Evolutionary conservation across 257 asterid species (phyloP).

Genomic region (Capsicum baccatum): DNA sequence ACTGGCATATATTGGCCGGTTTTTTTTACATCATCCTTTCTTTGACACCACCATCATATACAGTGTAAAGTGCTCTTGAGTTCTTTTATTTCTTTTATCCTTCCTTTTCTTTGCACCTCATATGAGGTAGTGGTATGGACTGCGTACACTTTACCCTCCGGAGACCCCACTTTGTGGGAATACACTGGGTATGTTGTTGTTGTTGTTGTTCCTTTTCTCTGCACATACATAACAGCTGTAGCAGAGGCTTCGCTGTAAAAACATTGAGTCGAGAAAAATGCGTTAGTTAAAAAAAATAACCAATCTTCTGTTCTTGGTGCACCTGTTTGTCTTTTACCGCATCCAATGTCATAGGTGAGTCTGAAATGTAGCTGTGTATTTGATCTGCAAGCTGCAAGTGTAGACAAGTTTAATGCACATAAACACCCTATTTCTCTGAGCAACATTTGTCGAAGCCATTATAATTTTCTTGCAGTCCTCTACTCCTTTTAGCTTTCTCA

Average conservation of each 20-base stretch:
- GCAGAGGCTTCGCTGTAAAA: background rate
- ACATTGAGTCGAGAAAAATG: background rate
- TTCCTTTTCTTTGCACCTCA: background rate
- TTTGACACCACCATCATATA: background rate
- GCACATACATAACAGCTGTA: background rate
- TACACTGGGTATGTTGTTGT: too few species aligned
- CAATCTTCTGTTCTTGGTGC: background rate
- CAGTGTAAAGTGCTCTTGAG: background rate
- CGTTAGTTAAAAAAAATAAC: background rate
- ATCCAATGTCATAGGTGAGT: background rate
- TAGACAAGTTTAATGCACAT: conserved; percentile 6
- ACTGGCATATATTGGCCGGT: background rate
- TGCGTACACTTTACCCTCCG: too few species aligned
- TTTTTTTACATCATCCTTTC: background rate
- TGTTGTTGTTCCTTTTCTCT: background rate
- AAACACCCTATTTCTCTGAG: background rate
- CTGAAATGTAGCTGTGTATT: conserved; percentile 8
- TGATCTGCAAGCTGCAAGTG: background rate
- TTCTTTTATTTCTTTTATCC: background rate
- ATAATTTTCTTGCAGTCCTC: background rate
- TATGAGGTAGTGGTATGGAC: too few species aligned
- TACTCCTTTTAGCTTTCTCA: background rate
- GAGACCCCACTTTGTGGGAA: too few species aligned
- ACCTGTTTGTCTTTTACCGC: background rate
- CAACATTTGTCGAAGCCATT: background rate